phyloP scores from a whole-genome alignment of 2,329 filamentous ascomycete species.

The Botrytis elliptica region DNA sequence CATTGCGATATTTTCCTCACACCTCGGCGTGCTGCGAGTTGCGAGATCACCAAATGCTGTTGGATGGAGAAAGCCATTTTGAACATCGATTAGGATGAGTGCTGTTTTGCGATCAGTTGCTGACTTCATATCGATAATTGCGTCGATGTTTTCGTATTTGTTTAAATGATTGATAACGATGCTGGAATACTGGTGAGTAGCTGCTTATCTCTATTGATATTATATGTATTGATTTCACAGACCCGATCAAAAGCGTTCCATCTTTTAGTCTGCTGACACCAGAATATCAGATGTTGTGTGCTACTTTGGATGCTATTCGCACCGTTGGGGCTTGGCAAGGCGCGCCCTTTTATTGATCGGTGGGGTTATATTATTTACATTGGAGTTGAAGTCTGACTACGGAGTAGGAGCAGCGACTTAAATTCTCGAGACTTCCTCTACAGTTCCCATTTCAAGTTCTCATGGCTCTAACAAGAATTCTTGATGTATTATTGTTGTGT shows the following conservation, averaged over 20 bases:
- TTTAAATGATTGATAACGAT: not conserved
- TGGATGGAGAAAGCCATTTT: not conserved
- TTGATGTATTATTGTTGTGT: not conserved
- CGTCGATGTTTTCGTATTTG: not conserved
- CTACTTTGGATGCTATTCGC: not conserved
- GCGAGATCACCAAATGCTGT: constrained; percentile 9
- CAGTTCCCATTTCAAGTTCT: not conserved
- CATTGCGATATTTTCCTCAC: constrained; percentile 5
- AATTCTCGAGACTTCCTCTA: not conserved
- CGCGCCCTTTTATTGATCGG: not conserved
- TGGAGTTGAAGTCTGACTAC: not conserved
- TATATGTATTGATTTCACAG: not conserved
- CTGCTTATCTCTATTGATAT: not conserved
- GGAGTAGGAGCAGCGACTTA: not conserved
- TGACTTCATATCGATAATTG: not conserved
- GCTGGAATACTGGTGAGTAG: not conserved
- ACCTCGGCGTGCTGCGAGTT: constrained; percentile 1
- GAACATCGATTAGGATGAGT: constrained; percentile 9
- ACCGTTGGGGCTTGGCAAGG: not conserved
- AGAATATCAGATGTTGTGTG: not conserved
- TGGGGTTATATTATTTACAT: not conserved
- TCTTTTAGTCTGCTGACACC: not conserved
- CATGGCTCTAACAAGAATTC: not conserved
- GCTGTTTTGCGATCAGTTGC: constrained; percentile 1
- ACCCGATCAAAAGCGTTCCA: too few species aligned